Evolutionary conservation across 129 eudicot species (phyloP), one percentile per base, ranked within the genome.

Genomic region (Dittrichia graveolens): DNA sequence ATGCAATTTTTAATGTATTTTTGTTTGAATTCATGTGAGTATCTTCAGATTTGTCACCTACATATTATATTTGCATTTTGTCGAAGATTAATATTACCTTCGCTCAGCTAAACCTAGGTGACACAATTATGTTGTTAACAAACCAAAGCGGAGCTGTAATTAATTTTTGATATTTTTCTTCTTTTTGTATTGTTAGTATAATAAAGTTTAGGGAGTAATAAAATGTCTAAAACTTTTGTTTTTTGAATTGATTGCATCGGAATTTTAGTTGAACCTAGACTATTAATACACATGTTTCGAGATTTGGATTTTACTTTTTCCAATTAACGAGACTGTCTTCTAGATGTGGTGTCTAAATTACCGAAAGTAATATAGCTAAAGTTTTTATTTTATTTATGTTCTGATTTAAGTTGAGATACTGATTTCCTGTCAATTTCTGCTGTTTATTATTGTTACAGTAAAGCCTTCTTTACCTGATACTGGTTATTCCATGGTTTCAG

Each of bases 401-500:
- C 38, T 68, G 16, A 50, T 38, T 49, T 8, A 38, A 37, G 49
- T 37, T 46, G 14, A 62, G 62, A 52, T 69, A 42, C 52, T 48
- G 52, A 6, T 69, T 45, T 65, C 52, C 19, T 63, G 18, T 63
- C 8, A 14, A 10, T 18, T 42, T 55, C 41, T 18, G 34, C 31
- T 35, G 34, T 37, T 68, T 15, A 41, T 41, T 55, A 34, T 12
- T 6, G 18, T 18, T 54, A 24, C 43, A 14, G 35, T 72, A 59
- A 44, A 45, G 15, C 67, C 44, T 44, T 44, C 67, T 44, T 57
- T 8, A 44, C 58, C 77, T 72, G 68, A 72, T 72, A 45, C 77
- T 45, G 58, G 59, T 59, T 58, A 14, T 73, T 73, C 76, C 69
- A 67, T 80, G 81, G 79, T 60, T 82, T 53, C 82, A 67, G 80